A percentile compares a stretch with the other conserved stretches of the same genome.
Conservation (phyloP, 805 yeast species). For the Saccharomycopsis babjevae region DNA sequence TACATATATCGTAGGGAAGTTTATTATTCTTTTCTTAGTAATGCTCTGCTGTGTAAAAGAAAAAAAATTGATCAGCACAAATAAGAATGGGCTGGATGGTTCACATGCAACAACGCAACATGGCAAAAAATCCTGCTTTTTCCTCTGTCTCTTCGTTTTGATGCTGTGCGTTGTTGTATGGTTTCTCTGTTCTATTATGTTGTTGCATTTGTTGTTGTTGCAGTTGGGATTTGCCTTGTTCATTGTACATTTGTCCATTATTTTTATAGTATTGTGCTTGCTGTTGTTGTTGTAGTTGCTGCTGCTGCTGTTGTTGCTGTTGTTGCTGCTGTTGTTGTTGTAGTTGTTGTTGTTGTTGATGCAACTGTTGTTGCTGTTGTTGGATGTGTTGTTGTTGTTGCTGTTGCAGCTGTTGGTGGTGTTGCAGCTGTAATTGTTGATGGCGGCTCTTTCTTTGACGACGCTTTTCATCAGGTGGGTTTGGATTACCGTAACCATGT, state of each 20-base stretch:
- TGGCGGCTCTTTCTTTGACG: constrained; percentile 32
- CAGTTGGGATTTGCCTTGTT: constrained; percentile 8
- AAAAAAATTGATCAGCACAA: not conserved
- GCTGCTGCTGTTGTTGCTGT: constrained; percentile 13
- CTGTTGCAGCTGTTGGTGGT: constrained; percentile 12
- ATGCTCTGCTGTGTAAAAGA: not conserved
- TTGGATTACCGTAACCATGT: constrained; percentile 95
- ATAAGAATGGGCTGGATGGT: not conserved
- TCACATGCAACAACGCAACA: constrained; percentile 9
- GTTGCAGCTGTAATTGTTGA: constrained; percentile 18
- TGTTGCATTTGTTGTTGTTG: constrained; percentile 16
- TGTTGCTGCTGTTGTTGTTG: not conserved
- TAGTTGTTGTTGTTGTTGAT: constrained; percentile 9
- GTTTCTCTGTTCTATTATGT: not conserved
- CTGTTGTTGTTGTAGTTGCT: constrained; percentile 11
- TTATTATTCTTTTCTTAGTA: too few relatives aligned
- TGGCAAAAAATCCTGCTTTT: constrained; percentile 6
- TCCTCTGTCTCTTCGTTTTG: constrained; percentile 7
- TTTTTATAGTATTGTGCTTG: constrained; percentile 10
- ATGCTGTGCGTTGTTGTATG: constrained; percentile 1
- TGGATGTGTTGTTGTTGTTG: constrained; percentile 14
- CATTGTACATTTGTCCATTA: not conserved
- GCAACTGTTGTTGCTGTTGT: constrained; percentile 11
- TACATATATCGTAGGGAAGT: too few relatives aligned
- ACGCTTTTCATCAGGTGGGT: constrained; percentile 54